Base-by-base conservation (phyloP, 2,329 filamentous ascomycete genomes). In the Rutstroemia sp. region DNA sequence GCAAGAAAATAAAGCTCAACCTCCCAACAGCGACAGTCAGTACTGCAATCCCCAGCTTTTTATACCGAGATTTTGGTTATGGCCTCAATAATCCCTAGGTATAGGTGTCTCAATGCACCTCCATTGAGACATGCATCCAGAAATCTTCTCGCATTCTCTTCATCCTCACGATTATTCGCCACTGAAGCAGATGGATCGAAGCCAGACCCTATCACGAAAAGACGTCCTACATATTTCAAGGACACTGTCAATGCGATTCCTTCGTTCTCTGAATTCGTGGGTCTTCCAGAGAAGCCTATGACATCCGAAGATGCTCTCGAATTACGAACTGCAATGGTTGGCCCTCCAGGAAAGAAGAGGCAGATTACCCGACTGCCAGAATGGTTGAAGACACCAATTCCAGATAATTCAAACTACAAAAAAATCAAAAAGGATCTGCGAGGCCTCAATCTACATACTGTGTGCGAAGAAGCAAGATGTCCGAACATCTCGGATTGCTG, bases 401-500 rank as follows among this genome's bases (percentile, higher is more conserved):
- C 94, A 0, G 86, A 86, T 60, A 87, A 83, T 70, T 62, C 81
- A 57, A 95, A 95, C 74, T 96, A 87, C 78, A 95, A 95, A 75
- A 89, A 90, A 68, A 95, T 99, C 73, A 96, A 96, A 78, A 85
- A 87, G 62, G 94, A 99, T 72, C 76, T 99, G 63, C 83, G 94
- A 38, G 94, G 94, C 0, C 75, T 99, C 59, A 88, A 88, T 57
- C 77, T 99, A 56, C 92, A 96, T 72, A 99, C 94, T 4, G 94
- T 99, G 16, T 99, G 94, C 73, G 94, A 99, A 75, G 94, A 99
- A 75, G 94, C 94, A 1, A 84, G 91, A 63, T 99, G 94, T 73
- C 94, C 94, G 59, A 99, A 99, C 73, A 96, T 99, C 59, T 91
- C 88, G 61, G 92, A 97, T 71, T 99, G 94, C 77, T 99, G 94